A percentile compares a stretch with the other conserved stretches of the same genome.
Evolutionary conservation across 345 rosid species (phyloP).

Genomic region (Eucalyptus pauciflora): DNA sequence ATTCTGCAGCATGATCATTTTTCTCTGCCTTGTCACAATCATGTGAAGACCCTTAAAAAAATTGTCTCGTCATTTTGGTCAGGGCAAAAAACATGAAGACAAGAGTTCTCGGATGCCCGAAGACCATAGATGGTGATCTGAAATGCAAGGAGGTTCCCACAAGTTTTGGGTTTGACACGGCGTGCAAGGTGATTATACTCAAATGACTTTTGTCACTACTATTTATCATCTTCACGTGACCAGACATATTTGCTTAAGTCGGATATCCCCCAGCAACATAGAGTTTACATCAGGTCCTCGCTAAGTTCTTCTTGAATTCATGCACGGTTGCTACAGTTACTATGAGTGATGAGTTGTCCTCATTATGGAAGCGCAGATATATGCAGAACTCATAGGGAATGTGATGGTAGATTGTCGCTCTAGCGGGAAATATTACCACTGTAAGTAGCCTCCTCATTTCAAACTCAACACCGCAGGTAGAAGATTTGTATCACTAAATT

Average conservation of each 20-base stretch:
- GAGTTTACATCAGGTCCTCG: background rate
- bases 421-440: constrained; percentile 94
- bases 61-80: background rate
- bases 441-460: constrained; percentile 32
- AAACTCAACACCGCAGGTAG: background rate
- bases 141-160: constrained; percentile 94
- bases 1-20: background rate
- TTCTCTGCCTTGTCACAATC: background rate
- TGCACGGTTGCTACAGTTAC: background rate
- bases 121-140: constrained; percentile 98
- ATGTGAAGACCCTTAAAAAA: background rate
- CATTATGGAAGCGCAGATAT: constrained; percentile 36
- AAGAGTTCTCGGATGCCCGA: constrained; percentile 92
- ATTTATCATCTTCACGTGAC: background rate
- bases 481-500: background rate
- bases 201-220: background rate
- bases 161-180: constrained; percentile 98
- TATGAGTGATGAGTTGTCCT: background rate
- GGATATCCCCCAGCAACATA: background rate
- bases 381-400: constrained; percentile 96
- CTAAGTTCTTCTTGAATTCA: background rate
- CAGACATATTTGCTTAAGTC: background rate
- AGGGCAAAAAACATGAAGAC: constrained; percentile 82
- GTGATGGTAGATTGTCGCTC: constrained; percentile 98
- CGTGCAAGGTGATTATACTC: constrained; percentile 67